Base-by-base conservation (phyloP, 352 stramenopile species). In the Globisporangium splendens region DNA sequence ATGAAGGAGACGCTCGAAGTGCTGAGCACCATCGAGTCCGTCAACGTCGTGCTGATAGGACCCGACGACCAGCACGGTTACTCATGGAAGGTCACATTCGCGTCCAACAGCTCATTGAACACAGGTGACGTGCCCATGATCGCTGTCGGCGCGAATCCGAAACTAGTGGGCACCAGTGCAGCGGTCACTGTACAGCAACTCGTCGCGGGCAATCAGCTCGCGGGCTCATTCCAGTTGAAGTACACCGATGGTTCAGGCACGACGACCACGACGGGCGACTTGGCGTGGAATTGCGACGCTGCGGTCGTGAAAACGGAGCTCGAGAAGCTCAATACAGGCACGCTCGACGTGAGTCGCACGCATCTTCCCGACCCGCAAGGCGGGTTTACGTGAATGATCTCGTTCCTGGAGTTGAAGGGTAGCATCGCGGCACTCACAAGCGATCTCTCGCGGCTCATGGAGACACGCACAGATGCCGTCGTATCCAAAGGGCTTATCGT, bases 311-410 rank as follows among this genome's bases (percentile, higher is more conserved):
- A 94, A 52, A 64, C 38, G 0, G 75, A 75, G 21, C 64, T 95
- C 1, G 68, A 88, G 47, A 65, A 56, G 14, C 55, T 94, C 42
- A 75, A 66, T 18, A 68, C 89, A 2, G 83, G 83, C 0, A 75
- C 67, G 2, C 31, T 96, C 4, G 78, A 90, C 38, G 74, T 96
- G 15, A 54, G 69, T 18, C 77, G 91, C 14, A 76, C 79, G 3
- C 53, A 41, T 3, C 73, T 69, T 3, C 68, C 90, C 3, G 88
- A 98, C 63, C 66, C 78, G 3, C 83, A 97, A 59, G 83, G 84
- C 6, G 92, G 93, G 0, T 98, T 93, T 69, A 97, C 83, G 52
- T 99, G 95, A 94, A 96, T 83, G n/a, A 77, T 99, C 14, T 96
- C 88, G 22, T 98, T 98, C 59, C 65, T 96, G 43, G 92, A 80